These are phyloP conservation scores for Stephania cephalantha DNA, from an alignment of 164 flowering plant species.

Conservation along the genomic window DNA sequence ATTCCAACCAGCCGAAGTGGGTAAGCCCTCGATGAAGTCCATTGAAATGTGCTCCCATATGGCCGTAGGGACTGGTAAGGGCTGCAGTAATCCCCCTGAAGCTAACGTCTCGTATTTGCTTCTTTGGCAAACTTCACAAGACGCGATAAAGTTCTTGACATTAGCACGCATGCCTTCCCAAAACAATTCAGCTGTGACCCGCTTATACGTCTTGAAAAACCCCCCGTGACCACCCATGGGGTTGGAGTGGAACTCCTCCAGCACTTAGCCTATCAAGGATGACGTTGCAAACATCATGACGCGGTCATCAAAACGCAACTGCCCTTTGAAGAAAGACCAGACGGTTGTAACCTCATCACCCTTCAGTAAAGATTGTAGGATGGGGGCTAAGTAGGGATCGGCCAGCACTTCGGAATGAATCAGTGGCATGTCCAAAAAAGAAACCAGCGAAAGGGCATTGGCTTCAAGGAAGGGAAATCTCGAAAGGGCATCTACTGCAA, in stretches of 20 bases:
- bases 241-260: background rate
- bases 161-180: background rate
- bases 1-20: background rate
- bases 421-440: background rate
- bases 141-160: background rate
- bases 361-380: too few species aligned
- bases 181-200: background rate
- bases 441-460: background rate
- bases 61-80: too few species aligned
- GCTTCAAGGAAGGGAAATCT: background rate
- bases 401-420: background rate
- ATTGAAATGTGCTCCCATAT: background rate
- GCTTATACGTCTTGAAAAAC: too few species aligned
- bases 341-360: too few species aligned
- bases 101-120: too few species aligned
- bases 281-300: too few species aligned
- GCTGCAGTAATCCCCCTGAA: too few species aligned
- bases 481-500: background rate
- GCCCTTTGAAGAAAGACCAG: too few species aligned
- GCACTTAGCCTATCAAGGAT: background rate
- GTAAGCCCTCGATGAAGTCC: slow-evolving; percentile 5
- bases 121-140: background rate
- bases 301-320: background rate
- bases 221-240: background rate
- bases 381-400: too few species aligned